Evolutionary conservation across 2,329 filamentous ascomycete species (phyloP), one percentile per base, ranked within the genome.

Genomic region (Sporothrix brasiliensis): DNA sequence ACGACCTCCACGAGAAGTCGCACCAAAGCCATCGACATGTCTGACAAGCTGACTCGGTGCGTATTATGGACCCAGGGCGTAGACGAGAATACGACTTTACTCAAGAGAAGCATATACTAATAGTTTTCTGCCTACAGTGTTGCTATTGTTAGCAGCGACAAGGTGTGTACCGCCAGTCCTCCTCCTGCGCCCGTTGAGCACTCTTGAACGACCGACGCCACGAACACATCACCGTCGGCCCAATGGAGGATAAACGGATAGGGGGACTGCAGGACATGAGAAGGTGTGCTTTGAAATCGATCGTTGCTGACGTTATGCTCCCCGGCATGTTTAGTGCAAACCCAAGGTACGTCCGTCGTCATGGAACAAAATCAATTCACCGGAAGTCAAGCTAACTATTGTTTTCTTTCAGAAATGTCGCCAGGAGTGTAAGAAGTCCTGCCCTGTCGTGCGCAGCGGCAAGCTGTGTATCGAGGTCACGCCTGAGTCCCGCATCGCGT

Each of bases 361-460:
- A 49, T 21, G 39, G 60, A 16, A 41, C 41, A 5, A 53, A 27
- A 66, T 27, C 19, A 56, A 67, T 63, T 47, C 63, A 30, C n/a
- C 44, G 41, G 34, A 11, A 41, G 34, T 11, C 44, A n/a, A 52
- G 5, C 67, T 68, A 11, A 44, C 60, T 13, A 2, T 30, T 30
- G 27, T 56, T 50, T 21, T 9, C 4, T 10, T 4, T 16, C 60
- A 74, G 91, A 98, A 98, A 93, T 98, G 95, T 82, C 90, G 94
- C 76, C 94, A 97, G 85, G 95, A 99, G 83, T 99, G 95, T 87
- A 98, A 98, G 82, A 98, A 98, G 82, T 94, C 94, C 41, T 99
- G 95, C 81, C 93, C 96, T 41, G 95, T 99, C 74, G 95, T 99
- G 76, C 92, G 94, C 78, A 97, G 94, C 72, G 95, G 95, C 82